Evolutionary conservation across 2,329 filamentous ascomycete genomes (phyloP).

Genomic region (Cladophialophora carrionii): DNA sequence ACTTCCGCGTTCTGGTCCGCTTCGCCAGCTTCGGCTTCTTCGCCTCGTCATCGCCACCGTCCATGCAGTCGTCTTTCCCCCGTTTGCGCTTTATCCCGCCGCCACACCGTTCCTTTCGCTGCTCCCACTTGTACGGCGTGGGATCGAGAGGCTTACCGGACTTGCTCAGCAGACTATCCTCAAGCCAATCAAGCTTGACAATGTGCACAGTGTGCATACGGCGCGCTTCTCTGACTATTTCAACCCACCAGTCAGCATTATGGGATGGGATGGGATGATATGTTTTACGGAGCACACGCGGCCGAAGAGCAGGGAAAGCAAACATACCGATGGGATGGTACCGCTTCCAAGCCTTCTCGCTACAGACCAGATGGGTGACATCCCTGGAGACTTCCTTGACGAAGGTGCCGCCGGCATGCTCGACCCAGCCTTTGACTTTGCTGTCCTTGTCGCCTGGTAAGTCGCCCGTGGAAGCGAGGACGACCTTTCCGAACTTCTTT

Average conservation of each 20-base stretch:
- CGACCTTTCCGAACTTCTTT: conserved; percentile 53
- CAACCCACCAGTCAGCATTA: background rate
- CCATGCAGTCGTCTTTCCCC: background rate
- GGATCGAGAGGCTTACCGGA: conserved; percentile 43
- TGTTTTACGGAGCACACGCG: background rate
- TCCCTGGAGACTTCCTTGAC: conserved; percentile 54
- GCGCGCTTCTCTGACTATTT: conserved; percentile 50
- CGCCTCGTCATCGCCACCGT: background rate
- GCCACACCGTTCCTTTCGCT: background rate
- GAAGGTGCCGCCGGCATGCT: conserved; percentile 64
- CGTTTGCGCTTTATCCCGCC: background rate
- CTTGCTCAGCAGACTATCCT: conserved; percentile 48
- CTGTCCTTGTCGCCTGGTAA: conserved; percentile 56
- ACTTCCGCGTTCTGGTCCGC: background rate
- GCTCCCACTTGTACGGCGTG: conserved; percentile 40
- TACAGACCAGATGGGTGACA: conserved; percentile 75
- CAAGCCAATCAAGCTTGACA: conserved; percentile 54
- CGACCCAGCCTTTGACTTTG: conserved; percentile 69
- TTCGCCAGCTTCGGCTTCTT: background rate
- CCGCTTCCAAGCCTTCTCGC: conserved; percentile 62
- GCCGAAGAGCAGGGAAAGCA: background rate
- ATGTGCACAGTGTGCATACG: conserved; percentile 47
- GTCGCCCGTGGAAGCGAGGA: conserved; percentile 63
- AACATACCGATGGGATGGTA: conserved; percentile 48
- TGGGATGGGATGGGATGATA: background rate